A percentile compares a stretch with the other conserved stretches of the same genome.
Conservation (phyloP, 371 early-diverging fungal species). For the Batrachochytrium dendrobatidis region DNA sequence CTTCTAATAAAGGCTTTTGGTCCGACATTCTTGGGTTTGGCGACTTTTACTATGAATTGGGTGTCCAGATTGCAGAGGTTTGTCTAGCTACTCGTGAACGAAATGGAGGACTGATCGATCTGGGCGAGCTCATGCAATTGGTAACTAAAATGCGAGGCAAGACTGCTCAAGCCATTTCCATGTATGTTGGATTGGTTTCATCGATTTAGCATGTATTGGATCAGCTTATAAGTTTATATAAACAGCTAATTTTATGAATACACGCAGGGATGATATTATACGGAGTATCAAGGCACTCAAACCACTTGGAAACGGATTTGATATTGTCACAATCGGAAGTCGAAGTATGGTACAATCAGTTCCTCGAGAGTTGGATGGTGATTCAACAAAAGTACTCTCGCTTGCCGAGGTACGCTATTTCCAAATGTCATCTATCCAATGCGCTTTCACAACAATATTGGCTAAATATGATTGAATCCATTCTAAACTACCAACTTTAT, state of each 20-base stretch:
- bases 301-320: constrained; percentile 81
- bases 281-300: constrained; percentile 75
- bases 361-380: constrained; percentile 81
- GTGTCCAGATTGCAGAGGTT: constrained; percentile 74
- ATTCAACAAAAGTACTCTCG: constrained; percentile 59
- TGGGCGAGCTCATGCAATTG: constrained; percentile 63
- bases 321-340: constrained; percentile 65
- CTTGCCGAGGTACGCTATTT: constrained; percentile 56
- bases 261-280: constrained; percentile 60
- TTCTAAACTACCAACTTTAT: background rate
- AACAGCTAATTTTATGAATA: too few species aligned
- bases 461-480: too few species aligned
- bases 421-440: too few species aligned
- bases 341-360: constrained; percentile 80
- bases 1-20: constrained; percentile 93
- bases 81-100: constrained; percentile 75
- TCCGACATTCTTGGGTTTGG: constrained; percentile 88
- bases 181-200: constrained; percentile 24
- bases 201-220: background rate
- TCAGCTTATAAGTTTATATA: too few species aligned
- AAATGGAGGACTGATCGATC: constrained; percentile 86
- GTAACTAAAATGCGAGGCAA: constrained; percentile 57
- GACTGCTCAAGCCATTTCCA: constrained; percentile 35
- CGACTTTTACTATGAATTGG: constrained; percentile 96
- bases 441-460: too few species aligned